These are phyloP conservation scores for Aspergillus aculeatus DNA, from an alignment of 2,329 filamentous ascomycete genomes.

Conservation along the genomic window DNA sequence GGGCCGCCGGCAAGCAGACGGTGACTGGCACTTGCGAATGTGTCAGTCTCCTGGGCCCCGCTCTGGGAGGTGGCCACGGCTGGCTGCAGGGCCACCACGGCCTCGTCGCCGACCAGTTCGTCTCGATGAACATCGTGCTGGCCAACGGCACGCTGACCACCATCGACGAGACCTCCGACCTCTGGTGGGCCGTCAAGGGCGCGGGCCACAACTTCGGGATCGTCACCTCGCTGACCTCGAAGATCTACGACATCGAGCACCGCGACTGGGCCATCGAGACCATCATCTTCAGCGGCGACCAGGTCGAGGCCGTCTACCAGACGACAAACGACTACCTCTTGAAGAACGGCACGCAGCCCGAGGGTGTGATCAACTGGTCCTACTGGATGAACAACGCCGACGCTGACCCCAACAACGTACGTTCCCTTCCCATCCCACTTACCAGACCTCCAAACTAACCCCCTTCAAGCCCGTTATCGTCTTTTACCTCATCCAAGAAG, in stretches of 20 bases:
- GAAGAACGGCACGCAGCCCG: constrained; percentile 45
- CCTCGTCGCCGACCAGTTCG: constrained; percentile 54
- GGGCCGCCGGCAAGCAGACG: constrained; percentile 52
- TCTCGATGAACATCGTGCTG: constrained; percentile 53
- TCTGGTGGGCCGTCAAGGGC: constrained; percentile 58
- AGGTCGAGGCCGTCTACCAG: constrained; percentile 51
- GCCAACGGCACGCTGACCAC: constrained; percentile 48
- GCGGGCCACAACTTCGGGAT: constrained; percentile 62
- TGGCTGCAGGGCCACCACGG: constrained; percentile 55
- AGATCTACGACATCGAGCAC: constrained; percentile 48
- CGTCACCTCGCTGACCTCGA: constrained; percentile 49
- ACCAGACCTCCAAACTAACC: background rate
- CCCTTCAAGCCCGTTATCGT: constrained; percentile 27
- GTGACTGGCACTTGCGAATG: constrained; percentile 56
- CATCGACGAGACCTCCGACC: constrained; percentile 46
- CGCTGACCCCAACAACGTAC: constrained; percentile 27
- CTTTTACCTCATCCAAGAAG: constrained; percentile 35
- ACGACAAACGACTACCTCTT: constrained; percentile 48
- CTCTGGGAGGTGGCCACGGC: constrained; percentile 59
- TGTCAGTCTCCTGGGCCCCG: constrained; percentile 49
- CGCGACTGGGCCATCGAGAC: constrained; percentile 42
- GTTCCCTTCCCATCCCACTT: background rate
- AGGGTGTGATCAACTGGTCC: constrained; percentile 52
- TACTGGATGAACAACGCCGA: constrained; percentile 27
- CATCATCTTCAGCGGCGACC: constrained; percentile 49